A percentile compares a stretch with the other conserved stretches of the same genome.
phyloP scores from a whole-genome alignment of 1,139 yeast genomes.

The Hemisphaericaspora xylanilytica region DNA sequence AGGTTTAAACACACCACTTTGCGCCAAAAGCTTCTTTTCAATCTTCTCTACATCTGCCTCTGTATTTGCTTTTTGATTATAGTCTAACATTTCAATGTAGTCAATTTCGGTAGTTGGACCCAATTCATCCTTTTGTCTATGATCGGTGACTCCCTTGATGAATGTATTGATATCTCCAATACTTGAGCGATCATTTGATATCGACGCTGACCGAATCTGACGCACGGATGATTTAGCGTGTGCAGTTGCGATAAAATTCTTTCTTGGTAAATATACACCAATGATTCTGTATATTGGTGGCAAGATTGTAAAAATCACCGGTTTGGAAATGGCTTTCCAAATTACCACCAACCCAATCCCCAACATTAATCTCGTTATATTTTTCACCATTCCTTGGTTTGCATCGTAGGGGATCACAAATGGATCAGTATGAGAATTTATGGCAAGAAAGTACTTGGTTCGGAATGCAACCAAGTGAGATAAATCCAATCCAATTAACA shows the following conservation, averaged over 20 bases:
- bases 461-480: constrained; percentile 46
- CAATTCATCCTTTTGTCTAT: constrained; percentile 25
- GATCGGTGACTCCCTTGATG: constrained; percentile 29
- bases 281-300: constrained; percentile 47
- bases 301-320: constrained; percentile 49
- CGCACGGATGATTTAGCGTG: constrained; percentile 33
- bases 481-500: constrained; percentile 69
- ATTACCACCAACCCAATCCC: constrained; percentile 61
- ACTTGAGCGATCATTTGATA: constrained; percentile 35
- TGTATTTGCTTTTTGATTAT: constrained; percentile 17
- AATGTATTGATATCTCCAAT: constrained; percentile 37
- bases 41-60: constrained; percentile 2
- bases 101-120: constrained; percentile 45
- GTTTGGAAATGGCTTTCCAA: constrained; percentile 73
- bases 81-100: constrained; percentile 42
- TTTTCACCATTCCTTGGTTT: constrained; percentile 39
- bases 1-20: constrained; percentile 46
- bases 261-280: constrained; percentile 44
- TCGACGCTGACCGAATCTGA: constrained; percentile 40
- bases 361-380: constrained; percentile 45
- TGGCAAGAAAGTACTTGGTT: constrained; percentile 24
- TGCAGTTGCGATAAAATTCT: constrained; percentile 40
- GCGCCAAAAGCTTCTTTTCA: constrained; percentile 7
- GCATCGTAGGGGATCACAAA: constrained; percentile 40
- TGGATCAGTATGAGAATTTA: constrained; percentile 24